Conservation (phyloP, 176 grass and related monocot genomes). For the Calamus simplicifolius region DNA sequence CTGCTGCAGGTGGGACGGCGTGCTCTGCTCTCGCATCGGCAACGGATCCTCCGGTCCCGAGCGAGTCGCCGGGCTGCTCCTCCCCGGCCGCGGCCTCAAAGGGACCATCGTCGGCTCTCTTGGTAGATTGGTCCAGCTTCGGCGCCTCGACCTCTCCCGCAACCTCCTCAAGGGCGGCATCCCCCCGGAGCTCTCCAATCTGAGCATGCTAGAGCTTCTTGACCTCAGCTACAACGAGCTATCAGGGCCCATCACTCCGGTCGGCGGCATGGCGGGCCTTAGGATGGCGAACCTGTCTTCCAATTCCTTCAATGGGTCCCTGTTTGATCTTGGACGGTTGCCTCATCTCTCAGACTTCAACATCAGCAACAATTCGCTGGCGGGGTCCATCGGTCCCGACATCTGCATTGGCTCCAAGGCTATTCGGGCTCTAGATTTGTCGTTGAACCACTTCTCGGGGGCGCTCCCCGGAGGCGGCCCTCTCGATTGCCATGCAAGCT, state of each 20-base stretch:
- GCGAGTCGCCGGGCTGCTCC: constrained; percentile 37
- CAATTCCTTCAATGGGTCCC: constrained; percentile 50
- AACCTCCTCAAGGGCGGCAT: constrained; percentile 27
- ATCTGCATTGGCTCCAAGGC: constrained; percentile 38
- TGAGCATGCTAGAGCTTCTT: constrained; percentile 33
- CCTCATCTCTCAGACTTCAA: constrained; percentile 37
- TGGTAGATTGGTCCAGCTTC: not conserved
- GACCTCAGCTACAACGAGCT: constrained; percentile 77
- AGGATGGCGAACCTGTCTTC: constrained; percentile 54
- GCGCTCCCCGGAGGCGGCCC: constrained; percentile 24
- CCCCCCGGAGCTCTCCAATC: constrained; percentile 17
- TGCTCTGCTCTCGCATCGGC: constrained; percentile 32
- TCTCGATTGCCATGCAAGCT: constrained; percentile 35
- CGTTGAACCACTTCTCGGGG: constrained; percentile 50
- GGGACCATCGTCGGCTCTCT: constrained; percentile 5
- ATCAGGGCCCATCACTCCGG: constrained; percentile 21
- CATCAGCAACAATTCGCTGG: constrained; percentile 80
- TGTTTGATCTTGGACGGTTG: constrained; percentile 31
- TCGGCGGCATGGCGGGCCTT: constrained; percentile 19
- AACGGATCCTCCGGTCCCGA: not conserved
- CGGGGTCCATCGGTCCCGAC: constrained; percentile 39
- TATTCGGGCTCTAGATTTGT: constrained; percentile 57
- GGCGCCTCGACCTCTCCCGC: not conserved
- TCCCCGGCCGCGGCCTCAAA: constrained; percentile 19
- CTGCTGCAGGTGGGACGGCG: constrained; percentile 66